phyloP scores from a whole-genome alignment of 164 flowering plant genomes.

The Chimonanthus salicifolius region DNA sequence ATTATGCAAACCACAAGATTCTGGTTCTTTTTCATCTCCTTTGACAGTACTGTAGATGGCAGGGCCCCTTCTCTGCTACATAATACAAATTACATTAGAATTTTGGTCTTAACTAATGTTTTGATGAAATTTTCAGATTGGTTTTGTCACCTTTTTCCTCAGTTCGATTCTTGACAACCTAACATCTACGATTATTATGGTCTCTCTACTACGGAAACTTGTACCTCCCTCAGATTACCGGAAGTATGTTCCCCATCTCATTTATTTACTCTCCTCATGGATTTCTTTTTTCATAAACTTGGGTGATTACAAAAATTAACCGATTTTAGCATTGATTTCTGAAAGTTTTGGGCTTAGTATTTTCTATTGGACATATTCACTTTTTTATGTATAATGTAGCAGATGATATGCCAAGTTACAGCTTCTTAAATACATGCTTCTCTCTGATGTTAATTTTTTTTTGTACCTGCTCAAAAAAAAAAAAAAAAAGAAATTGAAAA shows the following conservation, averaged over 20 bases:
- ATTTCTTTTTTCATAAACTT: not conserved
- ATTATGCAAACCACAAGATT: too few species aligned
- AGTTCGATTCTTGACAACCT: conserved; percentile 94
- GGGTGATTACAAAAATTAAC: not conserved
- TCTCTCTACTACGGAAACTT: conserved; percentile 83
- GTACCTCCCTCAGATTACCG: conserved; percentile 93
- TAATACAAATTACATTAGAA: not conserved
- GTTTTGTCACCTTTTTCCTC: conserved; percentile 89
- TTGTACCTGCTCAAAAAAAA: not conserved
- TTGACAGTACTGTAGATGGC: too few species aligned
- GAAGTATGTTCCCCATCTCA: conserved; percentile 52
- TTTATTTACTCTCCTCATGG: not conserved
- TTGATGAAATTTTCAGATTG: conserved; percentile 55
- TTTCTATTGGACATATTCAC: not conserved
- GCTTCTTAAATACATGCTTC: not conserved
- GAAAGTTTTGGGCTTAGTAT: not conserved
- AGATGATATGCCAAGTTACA: not conserved
- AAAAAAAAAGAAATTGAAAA: too few species aligned
- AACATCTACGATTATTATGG: conserved; percentile 96
- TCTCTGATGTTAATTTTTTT: not conserved
- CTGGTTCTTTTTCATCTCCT: too few species aligned
- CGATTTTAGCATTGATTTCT: not conserved
- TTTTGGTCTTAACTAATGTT: not conserved
- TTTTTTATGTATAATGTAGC: not conserved
- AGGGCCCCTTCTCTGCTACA: too few species aligned